Percentiles rank a stretch among this genome's conserved stretches.
These are phyloP conservation scores for Epicoccum sorghinum DNA, from an alignment of 2,329 filamentous ascomycete genomes.

Conservation along the genomic window DNA sequence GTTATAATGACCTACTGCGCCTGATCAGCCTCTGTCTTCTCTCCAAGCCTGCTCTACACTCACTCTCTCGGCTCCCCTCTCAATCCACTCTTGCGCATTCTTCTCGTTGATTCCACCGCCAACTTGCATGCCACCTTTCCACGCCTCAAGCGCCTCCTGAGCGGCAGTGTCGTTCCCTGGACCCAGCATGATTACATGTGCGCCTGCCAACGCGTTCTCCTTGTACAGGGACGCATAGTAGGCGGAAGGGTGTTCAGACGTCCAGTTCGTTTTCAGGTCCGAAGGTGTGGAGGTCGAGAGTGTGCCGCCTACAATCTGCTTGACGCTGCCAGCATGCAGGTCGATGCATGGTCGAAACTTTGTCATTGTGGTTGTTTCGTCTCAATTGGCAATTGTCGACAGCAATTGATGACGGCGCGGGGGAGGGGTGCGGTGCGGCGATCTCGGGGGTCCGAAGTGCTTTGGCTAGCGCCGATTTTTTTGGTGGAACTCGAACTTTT, in stretches of 20 bases:
- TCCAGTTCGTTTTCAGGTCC: conserved; percentile 84
- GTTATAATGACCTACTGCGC: conserved; percentile 87
- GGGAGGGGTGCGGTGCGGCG: conserved; percentile 20
- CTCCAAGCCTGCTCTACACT: conserved; percentile 30
- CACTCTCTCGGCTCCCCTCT: conserved; percentile 87
- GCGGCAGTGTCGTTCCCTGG: conserved; percentile 84
- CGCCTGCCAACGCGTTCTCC: conserved; percentile 74
- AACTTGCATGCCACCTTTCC: conserved; percentile 83
- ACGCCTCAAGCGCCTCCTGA: conserved; percentile 74
- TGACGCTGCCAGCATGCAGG: conserved; percentile 94
- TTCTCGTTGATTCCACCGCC: conserved; percentile 89
- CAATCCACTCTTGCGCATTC: conserved; percentile 87
- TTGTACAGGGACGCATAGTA: conserved; percentile 85
- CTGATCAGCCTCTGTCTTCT: conserved; percentile 1
- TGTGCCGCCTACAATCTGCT: conserved; percentile 97
- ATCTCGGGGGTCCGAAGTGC: conserved; percentile 26
- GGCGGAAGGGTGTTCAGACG: conserved; percentile 80
- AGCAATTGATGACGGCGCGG: conserved; percentile 9
- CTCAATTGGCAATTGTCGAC: too few relatives aligned
- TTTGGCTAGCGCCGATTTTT: conserved; percentile 19
- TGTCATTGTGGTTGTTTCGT: conserved; percentile 67
- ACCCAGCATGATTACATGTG: conserved; percentile 96
- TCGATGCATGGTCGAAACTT: conserved; percentile 96
- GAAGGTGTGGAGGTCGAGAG: conserved; percentile 54
- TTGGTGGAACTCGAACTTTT: neutral